Conservation (phyloP, 108 stramenopile species). For the Epithemia pelagica region DNA sequence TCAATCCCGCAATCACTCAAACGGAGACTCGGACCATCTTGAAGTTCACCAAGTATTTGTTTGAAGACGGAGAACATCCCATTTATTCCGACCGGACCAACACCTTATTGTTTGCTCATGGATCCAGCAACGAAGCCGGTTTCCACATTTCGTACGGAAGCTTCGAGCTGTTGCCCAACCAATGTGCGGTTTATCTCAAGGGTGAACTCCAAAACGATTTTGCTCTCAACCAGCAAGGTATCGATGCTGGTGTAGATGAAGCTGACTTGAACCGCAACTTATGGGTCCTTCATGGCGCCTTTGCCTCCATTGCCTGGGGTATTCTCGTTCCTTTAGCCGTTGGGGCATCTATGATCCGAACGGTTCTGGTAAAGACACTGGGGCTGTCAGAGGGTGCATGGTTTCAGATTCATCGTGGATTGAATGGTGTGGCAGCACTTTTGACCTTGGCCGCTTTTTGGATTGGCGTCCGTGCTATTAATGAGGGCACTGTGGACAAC, state of each 20-base stretch:
- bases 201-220: not conserved
- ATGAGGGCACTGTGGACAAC: conserved; percentile 15
- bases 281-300: conserved; percentile 60
- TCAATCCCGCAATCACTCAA: conserved; percentile 31
- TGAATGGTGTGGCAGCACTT: conserved; percentile 23
- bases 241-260: not conserved
- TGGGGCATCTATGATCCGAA: conserved; percentile 38
- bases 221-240: not conserved
- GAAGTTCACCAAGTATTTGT: conserved; percentile 57
- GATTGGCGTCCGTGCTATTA: conserved; percentile 34
- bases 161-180: not conserved
- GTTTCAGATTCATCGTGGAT: conserved; percentile 33
- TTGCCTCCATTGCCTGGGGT: conserved; percentile 62
- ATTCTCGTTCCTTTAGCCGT: conserved; percentile 55
- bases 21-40: conserved; percentile 31
- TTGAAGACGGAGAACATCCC: conserved; percentile 36
- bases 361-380: conserved; percentile 5
- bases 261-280: not conserved
- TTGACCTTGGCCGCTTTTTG: conserved; percentile 32
- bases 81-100: conserved; percentile 26
- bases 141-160: conserved; percentile 27
- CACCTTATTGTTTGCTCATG: conserved; percentile 40
- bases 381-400: conserved; percentile 24
- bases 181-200: not conserved
- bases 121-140: conserved; percentile 23